A percentile compares a stretch with the other conserved stretches of the same genome.
Evolutionary conservation across 2,329 filamentous ascomycete species (phyloP).

Genomic region (Fusarium solani-melongenae): DNA sequence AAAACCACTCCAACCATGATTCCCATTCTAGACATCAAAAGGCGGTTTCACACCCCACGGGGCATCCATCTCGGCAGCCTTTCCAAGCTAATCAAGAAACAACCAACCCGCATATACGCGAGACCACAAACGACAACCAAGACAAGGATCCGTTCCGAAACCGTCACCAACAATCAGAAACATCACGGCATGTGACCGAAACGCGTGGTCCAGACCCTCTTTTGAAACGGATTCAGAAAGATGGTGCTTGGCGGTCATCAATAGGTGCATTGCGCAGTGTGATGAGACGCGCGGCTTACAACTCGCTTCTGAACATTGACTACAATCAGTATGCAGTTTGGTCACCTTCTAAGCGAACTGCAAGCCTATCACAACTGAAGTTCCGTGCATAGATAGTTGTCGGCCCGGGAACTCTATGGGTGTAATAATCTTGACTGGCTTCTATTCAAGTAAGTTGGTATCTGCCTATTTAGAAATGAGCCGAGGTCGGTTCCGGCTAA

Average conservation of each 20-base stretch:
- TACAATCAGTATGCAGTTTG: background rate
- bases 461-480: background rate
- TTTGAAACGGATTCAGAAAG: background rate
- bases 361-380: background rate
- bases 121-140: background rate
- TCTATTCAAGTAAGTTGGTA: background rate
- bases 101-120: background rate
- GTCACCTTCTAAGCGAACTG: background rate
- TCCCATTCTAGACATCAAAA: background rate
- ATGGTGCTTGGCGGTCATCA: background rate
- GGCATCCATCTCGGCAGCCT: background rate
- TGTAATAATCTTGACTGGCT: background rate
- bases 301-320: background rate
- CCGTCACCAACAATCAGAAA: background rate
- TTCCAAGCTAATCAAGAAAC: background rate
- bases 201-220: background rate
- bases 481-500: background rate
- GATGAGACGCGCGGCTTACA: background rate
- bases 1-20: background rate
- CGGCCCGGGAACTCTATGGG: background rate
- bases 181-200: background rate
- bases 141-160: background rate
- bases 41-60: background rate
- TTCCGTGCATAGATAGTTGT: background rate
- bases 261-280: background rate